Conservation (phyloP, 306 rosid species). For the Trifolium pratense region DNA sequence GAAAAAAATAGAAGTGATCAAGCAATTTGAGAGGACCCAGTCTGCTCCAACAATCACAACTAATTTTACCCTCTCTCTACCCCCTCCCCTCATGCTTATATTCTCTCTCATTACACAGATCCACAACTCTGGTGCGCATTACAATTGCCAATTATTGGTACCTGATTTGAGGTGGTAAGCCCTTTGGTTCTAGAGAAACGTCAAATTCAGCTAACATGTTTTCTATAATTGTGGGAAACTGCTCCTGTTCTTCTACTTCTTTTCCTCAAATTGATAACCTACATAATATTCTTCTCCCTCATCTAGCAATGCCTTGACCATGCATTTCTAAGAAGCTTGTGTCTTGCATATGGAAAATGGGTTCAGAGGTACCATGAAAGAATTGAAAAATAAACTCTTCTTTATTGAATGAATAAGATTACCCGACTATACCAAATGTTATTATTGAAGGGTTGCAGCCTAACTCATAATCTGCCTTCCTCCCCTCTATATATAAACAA, state of each 20-base stretch:
- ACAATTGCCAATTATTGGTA: background rate
- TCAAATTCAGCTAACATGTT: background rate
- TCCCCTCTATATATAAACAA: background rate
- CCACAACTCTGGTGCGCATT: no score
- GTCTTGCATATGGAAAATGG: background rate
- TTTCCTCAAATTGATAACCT: no score
- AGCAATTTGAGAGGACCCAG: background rate
- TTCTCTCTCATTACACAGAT: constrained; percentile 9
- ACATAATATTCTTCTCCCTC: no score
- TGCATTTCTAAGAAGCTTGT: background rate
- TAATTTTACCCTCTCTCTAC: background rate
- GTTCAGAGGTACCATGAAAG: background rate
- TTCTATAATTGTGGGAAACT: background rate
- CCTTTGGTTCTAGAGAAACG: background rate
- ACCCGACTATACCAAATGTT: background rate
- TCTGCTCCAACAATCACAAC: background rate
- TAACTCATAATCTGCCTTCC: background rate
- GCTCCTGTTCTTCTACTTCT: background rate
- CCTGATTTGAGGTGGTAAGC: background rate
- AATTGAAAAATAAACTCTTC: background rate
- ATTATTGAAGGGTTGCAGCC: background rate
- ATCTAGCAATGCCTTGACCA: background rate
- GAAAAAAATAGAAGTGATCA: background rate
- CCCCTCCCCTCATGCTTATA: constrained; percentile 1
- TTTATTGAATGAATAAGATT: background rate